Evolutionary conservation across 2,329 filamentous ascomycete genomes (phyloP).

Genomic region (Coniella vitis): DNA sequence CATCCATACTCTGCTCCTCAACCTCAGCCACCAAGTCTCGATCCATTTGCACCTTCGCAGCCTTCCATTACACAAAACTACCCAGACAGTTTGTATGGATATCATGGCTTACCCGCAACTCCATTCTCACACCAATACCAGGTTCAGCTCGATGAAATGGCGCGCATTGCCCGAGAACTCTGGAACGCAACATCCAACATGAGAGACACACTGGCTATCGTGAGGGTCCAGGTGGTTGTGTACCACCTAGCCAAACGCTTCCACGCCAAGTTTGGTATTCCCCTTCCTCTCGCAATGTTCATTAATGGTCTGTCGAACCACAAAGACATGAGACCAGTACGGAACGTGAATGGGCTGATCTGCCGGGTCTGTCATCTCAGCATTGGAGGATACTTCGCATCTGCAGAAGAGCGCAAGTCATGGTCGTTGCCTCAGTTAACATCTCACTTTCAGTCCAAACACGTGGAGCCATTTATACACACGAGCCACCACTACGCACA

Average conservation of each 20-base stretch:
- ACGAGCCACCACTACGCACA: constrained; percentile 18
- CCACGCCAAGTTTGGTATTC: constrained; percentile 47
- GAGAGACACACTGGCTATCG: constrained; percentile 52
- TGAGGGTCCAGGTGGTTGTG: constrained; percentile 58
- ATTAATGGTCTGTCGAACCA: constrained; percentile 51
- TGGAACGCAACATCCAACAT: constrained; percentile 57
- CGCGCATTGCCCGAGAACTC: constrained; percentile 48
- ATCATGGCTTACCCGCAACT: constrained; percentile 20
- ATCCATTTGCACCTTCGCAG: constrained; percentile 13
- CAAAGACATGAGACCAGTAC: constrained; percentile 49
- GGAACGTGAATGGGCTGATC: constrained; percentile 44
- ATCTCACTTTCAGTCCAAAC: constrained; percentile 46
- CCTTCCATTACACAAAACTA: constrained; percentile 18
- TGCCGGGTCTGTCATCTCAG: constrained; percentile 47
- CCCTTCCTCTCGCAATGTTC: constrained; percentile 51
- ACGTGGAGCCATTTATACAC: constrained; percentile 26
- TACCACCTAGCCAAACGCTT: constrained; percentile 56
- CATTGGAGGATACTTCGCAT: constrained; percentile 23
- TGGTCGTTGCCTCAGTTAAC: constrained; percentile 55
- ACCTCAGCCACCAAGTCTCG: constrained; percentile 14
- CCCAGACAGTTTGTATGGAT: constrained; percentile 17
- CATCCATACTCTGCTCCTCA: constrained; percentile 23
- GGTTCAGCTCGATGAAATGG: constrained; percentile 44
- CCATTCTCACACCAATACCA: constrained; percentile 36
- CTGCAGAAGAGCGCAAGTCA: constrained; percentile 30